These are phyloP conservation scores for Fusarium robinianum DNA, from an alignment of 2,329 filamentous ascomycete genomes.

Conservation along the genomic window DNA sequence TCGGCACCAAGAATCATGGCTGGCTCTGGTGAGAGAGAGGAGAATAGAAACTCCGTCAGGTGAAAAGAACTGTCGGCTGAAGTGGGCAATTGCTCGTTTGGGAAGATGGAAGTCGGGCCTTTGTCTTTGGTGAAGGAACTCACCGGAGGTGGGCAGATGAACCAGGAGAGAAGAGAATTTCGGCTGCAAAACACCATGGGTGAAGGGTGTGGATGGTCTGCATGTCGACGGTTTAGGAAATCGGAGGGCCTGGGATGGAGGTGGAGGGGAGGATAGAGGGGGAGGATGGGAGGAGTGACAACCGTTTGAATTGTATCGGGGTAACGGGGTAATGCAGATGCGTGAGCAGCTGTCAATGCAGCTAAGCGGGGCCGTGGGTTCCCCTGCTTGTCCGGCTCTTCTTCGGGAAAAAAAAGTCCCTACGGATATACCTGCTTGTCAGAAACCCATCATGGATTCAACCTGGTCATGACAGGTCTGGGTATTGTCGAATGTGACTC, in stretches of 20 bases:
- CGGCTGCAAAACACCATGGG: constrained; percentile 6
- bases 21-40: constrained; percentile 3
- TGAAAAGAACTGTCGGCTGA: constrained; percentile 8
- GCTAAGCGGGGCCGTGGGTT: constrained; percentile 22
- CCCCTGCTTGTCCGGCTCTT: constrained; percentile 22
- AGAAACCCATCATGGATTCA: constrained; percentile 3
- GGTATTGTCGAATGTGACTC: constrained; percentile 20
- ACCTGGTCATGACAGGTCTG: constrained; percentile 3
- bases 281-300: too few species aligned
- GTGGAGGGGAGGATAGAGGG: too few species aligned
- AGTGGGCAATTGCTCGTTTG: constrained; percentile 14
- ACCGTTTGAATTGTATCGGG: constrained; percentile 28
- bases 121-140: constrained; percentile 19
- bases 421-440: constrained; percentile 1
- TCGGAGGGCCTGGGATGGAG: constrained; percentile 11
- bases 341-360: constrained; percentile 23
- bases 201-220: constrained; percentile 32
- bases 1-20: constrained; percentile 6
- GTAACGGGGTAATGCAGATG: constrained; percentile 22
- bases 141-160: constrained; percentile 24
- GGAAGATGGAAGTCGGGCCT: constrained; percentile 21
- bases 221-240: constrained; percentile 36
- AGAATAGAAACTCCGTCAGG: constrained; percentile 7
- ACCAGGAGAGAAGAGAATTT: constrained; percentile 7
- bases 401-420: constrained; percentile 21